Base-by-base conservation (phyloP, 106 monocot genomes). In the Platanthera zijinensis region DNA sequence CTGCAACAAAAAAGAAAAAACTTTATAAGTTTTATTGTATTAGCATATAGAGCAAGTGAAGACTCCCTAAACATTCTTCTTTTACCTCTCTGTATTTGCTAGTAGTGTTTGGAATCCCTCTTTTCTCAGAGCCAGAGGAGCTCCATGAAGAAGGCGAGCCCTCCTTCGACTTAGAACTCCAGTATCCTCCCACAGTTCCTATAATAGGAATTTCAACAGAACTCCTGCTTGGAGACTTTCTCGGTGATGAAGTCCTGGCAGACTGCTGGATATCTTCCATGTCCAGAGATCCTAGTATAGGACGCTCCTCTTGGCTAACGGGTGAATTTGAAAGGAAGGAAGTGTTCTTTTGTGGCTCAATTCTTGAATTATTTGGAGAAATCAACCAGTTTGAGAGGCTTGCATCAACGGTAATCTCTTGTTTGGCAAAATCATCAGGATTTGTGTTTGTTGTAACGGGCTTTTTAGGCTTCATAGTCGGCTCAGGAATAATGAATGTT, bases 371-470 rank as follows among this genome's bases (percentile, higher is more conserved):
- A 5, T 78, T 82, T 1, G 86, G 53, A 2, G 86, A 80, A 6
- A 76, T 71, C 71, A 95, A 71, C 95, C 95, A 95, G 53, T 72
- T 90, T 13, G 95, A 95, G 73, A 95, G 95, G 80, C 95, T 95
- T 3, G 92, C 77, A 56, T 95, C 92, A 7, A 95, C 87, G 6
- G 89, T 79, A 7, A 86, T 57, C 30, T 85, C 90, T 63, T 82
- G 82, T 25, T 86, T 84, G 61, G 50, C 21, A 32, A 49, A 18
- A 21, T 53, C 3, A 18, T 48, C 72, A 28, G 76, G 17, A 56
- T 48, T 76, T 18, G 45, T 1, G 48, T 19, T 63, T 50, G 51
- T 51, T 51, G 72, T 51, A 51, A 25, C 7, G 6, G 48, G 15
- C 70, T 47, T 57, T 68, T 75, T 49, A 49, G 73, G 9, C 52